phyloP scores from a whole-genome alignment of 768 basidiomycete species.

The Boletus vermiculosoides region DNA sequence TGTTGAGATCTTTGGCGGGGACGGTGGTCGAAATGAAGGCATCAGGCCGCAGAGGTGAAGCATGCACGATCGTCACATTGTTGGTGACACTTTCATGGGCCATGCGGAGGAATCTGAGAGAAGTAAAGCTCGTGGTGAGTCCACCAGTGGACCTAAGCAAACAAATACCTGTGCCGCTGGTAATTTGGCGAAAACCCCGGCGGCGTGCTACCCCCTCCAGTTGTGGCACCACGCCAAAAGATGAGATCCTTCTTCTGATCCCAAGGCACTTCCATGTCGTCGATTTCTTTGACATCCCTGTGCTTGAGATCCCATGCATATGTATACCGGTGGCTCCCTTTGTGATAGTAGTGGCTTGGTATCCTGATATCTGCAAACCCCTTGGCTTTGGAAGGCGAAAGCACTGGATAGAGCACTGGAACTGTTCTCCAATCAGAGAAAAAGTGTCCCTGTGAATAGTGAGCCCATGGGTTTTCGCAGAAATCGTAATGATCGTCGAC shows the following conservation, averaged over 20 bases:
- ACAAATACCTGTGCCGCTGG: slow-evolving; percentile 74
- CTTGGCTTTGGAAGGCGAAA: slow-evolving; percentile 84
- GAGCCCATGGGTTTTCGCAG: slow-evolving; percentile 79
- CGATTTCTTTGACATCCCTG: slow-evolving; percentile 68
- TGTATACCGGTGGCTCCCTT: slow-evolving; percentile 75
- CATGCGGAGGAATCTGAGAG: slow-evolving; percentile 68
- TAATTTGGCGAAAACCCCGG: slow-evolving; percentile 80
- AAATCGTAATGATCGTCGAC: slow-evolving; percentile 74
- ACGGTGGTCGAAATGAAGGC: slow-evolving; percentile 61
- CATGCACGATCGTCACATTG: slow-evolving; percentile 67
- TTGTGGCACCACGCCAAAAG: slow-evolving; percentile 96
- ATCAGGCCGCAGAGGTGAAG: slow-evolving; percentile 58
- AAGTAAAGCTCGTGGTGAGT: background rate
- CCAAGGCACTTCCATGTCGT: slow-evolving; percentile 88
- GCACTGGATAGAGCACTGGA: slow-evolving; percentile 85
- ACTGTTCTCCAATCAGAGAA: slow-evolving; percentile 96
- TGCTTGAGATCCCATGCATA: slow-evolving; percentile 88
- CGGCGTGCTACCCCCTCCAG: slow-evolving; percentile 88
- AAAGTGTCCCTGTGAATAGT: slow-evolving; percentile 89
- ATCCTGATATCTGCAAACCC: slow-evolving; percentile 92
- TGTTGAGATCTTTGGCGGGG: slow-evolving; percentile 60
- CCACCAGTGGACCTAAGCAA: slow-evolving; percentile 2
- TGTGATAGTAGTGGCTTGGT: slow-evolving; percentile 96
- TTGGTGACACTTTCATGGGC: slow-evolving; percentile 48
- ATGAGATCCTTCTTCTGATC: slow-evolving; percentile 82